These are phyloP conservation scores for Delphinella strobiligena DNA, from an alignment of 2,329 filamentous ascomycete genomes.

Conservation along the genomic window DNA sequence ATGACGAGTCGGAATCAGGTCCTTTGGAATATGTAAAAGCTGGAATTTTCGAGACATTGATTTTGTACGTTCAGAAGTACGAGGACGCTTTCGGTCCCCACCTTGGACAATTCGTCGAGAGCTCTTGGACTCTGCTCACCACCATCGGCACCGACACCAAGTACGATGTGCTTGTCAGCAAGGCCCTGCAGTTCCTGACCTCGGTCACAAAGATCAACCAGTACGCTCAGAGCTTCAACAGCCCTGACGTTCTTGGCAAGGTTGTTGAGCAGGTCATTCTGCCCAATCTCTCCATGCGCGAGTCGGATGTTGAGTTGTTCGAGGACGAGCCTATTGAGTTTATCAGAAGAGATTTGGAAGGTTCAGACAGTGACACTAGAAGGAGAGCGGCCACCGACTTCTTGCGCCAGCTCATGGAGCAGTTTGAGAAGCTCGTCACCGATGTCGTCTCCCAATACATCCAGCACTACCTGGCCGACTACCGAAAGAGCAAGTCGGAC, in stretches of 20 bases:
- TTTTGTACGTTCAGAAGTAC: slow-evolving; percentile 87
- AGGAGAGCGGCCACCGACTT: slow-evolving; percentile 91
- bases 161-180: slow-evolving; percentile 89
- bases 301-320: slow-evolving; percentile 90
- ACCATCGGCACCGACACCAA: slow-evolving; percentile 78
- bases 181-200: slow-evolving; percentile 86
- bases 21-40: slow-evolving; percentile 78
- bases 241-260: slow-evolving; percentile 63
- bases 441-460: slow-evolving; percentile 80
- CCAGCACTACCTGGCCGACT: slow-evolving; percentile 65
- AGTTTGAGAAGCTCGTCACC: slow-evolving; percentile 77
- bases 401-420: slow-evolving; percentile 74
- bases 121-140: slow-evolving; percentile 83
- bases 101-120: slow-evolving; percentile 73
- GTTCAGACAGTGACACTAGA: slow-evolving; percentile 89
- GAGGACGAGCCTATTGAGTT: slow-evolving; percentile 99
- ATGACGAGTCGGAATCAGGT: slow-evolving; percentile 82
- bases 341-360: slow-evolving; percentile 87
- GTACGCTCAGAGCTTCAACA: slow-evolving; percentile 78
- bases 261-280: slow-evolving; percentile 94
- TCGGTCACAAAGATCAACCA: slow-evolving; percentile 67
- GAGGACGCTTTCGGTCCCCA: slow-evolving; percentile 82
- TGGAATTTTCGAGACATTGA: slow-evolving; percentile 82
- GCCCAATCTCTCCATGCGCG: slow-evolving; percentile 81
- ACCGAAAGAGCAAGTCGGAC: slow-evolving; percentile 50